Conservation (phyloP, 2,329 filamentous ascomycete species). For the Penicillium paneum region DNA sequence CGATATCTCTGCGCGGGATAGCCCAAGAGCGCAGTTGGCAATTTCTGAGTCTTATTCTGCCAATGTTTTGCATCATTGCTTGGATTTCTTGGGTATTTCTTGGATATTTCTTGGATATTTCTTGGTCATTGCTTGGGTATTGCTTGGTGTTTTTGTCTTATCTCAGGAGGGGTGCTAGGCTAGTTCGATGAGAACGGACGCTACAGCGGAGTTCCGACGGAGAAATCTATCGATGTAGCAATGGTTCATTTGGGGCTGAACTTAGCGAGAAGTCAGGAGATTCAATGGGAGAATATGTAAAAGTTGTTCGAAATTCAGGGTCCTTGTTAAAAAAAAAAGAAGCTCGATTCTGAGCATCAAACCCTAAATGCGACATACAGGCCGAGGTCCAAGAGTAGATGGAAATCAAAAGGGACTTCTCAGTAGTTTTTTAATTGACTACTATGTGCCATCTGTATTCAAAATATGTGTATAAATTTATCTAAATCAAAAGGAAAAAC, state of each 20-base stretch:
- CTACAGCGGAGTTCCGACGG: conserved; percentile 23
- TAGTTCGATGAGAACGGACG: not conserved
- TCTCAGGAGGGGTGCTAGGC: conserved; percentile 2
- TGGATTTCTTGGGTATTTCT: no score
- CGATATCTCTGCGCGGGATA: conserved; percentile 1
- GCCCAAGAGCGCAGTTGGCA: not conserved
- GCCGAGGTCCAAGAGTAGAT: not conserved
- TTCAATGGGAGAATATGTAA: not conserved
- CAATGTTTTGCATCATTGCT: not conserved
- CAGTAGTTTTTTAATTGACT: not conserved
- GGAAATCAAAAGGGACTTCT: not conserved
- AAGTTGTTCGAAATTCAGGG: not conserved
- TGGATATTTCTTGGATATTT: not conserved
- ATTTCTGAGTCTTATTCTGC: not conserved
- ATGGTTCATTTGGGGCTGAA: not conserved
- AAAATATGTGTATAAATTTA: conserved; percentile 17
- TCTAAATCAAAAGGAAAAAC: conserved; percentile 22
- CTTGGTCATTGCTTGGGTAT: not conserved
- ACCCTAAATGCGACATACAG: not conserved
- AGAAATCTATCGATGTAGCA: not conserved
- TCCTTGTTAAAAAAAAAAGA: not conserved
- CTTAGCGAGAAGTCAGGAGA: not conserved
- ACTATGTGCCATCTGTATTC: not conserved
- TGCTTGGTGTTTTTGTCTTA: conserved; percentile 1
- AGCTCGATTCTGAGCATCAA: not conserved